phyloP scores from a whole-genome alignment of 2,329 filamentous ascomycete species.

The Aspergillus tanneri region DNA sequence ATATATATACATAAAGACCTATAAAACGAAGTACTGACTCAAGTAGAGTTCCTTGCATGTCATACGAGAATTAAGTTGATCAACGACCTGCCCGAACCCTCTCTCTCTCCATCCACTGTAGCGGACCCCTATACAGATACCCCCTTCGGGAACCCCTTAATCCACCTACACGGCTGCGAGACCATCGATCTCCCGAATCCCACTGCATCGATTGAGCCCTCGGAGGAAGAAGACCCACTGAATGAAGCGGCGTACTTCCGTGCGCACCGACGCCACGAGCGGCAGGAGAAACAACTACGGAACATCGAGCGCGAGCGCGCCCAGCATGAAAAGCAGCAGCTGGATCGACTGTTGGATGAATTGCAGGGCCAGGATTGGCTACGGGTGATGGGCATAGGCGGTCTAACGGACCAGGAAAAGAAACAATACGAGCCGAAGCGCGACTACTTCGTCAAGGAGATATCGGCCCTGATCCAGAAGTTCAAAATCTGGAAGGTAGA shows the following conservation, averaged over 20 bases:
- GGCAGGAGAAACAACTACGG: slow-evolving; percentile 66
- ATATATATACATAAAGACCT: background rate
- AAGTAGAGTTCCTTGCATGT: slow-evolving; percentile 67
- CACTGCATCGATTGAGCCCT: slow-evolving; percentile 17
- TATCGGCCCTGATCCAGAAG: slow-evolving; percentile 78
- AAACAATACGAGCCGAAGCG: slow-evolving; percentile 84
- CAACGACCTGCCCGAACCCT: slow-evolving; percentile 53
- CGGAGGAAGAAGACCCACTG: slow-evolving; percentile 52
- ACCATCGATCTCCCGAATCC: slow-evolving; percentile 22
- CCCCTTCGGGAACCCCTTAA: slow-evolving; percentile 39
- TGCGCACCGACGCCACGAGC: slow-evolving; percentile 60
- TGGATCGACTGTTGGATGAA: slow-evolving; percentile 72
- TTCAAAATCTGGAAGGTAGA: slow-evolving; percentile 85
- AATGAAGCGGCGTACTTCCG: slow-evolving; percentile 57
- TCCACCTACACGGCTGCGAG: slow-evolving; percentile 40
- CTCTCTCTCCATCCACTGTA: slow-evolving; percentile 19
- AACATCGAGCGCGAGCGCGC: slow-evolving; percentile 67
- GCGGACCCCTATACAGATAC: slow-evolving; percentile 21
- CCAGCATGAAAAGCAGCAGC: slow-evolving; percentile 64
- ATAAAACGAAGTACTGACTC: background rate
- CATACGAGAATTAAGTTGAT: slow-evolving; percentile 72
- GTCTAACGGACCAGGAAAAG: slow-evolving; percentile 78
- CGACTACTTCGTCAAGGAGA: slow-evolving; percentile 79
- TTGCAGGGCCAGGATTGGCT: slow-evolving; percentile 92
- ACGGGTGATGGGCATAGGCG: slow-evolving; percentile 83